Evolutionary conservation across 495 filamentous ascomycete genomes (phyloP).

Genomic region (Neurospora africana): DNA sequence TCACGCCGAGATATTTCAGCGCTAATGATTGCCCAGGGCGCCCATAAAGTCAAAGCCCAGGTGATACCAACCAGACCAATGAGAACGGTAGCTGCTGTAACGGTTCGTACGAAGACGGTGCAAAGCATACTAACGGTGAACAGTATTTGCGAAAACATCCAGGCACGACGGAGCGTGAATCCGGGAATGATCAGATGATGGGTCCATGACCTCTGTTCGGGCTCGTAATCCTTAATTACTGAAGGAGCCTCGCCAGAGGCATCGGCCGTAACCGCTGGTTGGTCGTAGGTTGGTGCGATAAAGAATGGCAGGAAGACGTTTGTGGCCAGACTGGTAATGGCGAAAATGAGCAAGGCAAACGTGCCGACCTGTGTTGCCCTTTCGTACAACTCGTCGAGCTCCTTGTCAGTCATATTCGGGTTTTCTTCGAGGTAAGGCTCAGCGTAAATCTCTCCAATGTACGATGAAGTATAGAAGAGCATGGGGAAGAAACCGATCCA

Average conservation of each 20-base stretch:
- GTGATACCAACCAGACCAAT: conserved; percentile 72
- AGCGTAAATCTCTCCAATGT: conserved; percentile 80
- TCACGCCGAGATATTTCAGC: conserved; percentile 76
- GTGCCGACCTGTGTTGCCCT: conserved; percentile 71
- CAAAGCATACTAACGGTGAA: conserved; percentile 70
- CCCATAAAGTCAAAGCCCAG: conserved; percentile 87
- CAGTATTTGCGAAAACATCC: conserved; percentile 70
- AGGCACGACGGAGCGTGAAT: conserved; percentile 75
- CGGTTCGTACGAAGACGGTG: conserved; percentile 63
- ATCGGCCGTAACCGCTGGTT: conserved; percentile 17
- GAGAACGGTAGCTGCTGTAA: conserved; percentile 56
- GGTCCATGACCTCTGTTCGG: conserved; percentile 33
- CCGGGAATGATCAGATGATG: conserved; percentile 58
- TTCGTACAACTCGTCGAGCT: conserved; percentile 72
- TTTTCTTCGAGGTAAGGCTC: conserved; percentile 67
- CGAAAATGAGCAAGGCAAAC: conserved; percentile 77
- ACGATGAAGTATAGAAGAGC: conserved; percentile 86
- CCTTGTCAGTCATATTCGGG: conserved; percentile 59
- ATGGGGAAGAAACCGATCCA: conserved; percentile 97
- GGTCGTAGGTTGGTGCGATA: conserved; percentile 62
- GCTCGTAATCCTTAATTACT: conserved; percentile 19
- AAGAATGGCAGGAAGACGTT: conserved; percentile 77
- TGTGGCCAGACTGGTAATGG: conserved; percentile 65
- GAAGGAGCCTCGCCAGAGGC: conserved; percentile 10
- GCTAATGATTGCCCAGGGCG: conserved; percentile 83